Evolutionary conservation across 805 yeast species (phyloP).

Genomic region (Nakazawaea pomicola): DNA sequence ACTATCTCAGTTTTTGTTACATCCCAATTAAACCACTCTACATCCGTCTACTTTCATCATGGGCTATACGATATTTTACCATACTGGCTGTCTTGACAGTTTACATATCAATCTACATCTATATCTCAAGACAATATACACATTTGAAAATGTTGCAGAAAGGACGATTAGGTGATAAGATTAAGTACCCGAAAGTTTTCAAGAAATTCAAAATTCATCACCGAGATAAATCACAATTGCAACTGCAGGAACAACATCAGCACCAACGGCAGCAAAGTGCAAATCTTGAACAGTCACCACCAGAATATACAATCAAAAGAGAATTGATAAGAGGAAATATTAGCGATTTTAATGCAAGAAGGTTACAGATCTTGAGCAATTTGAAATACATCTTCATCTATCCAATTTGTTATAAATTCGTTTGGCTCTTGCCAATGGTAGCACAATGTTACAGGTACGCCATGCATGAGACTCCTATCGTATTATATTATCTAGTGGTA

Average conservation of each 20-base stretch:
- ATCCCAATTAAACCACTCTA: slow-evolving; percentile 67
- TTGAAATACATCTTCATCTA: slow-evolving; percentile 76
- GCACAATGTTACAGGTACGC: slow-evolving; percentile 54
- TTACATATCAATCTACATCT: slow-evolving; percentile 66
- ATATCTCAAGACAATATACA: slow-evolving; percentile 35
- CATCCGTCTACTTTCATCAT: slow-evolving; percentile 66
- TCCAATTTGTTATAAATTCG: slow-evolving; percentile 71
- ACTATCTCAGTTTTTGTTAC: slow-evolving; percentile 72
- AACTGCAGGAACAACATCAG: no score
- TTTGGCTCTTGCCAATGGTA: slow-evolving; percentile 80
- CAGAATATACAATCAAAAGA: slow-evolving; percentile 44
- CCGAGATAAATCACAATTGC: no score
- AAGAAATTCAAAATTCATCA: no score
- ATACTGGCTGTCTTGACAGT: slow-evolving; percentile 55
- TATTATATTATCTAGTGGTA: slow-evolving; percentile 63
- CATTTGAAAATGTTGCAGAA: not conserved
- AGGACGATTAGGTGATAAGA: not conserved
- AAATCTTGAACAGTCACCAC: no score
- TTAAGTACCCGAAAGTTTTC: no score
- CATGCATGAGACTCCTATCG: slow-evolving; percentile 49
- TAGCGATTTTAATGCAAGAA: slow-evolving; percentile 54
- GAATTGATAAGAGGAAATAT: slow-evolving; percentile 54
- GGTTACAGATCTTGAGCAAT: slow-evolving; percentile 66
- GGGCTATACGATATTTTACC: slow-evolving; percentile 75
- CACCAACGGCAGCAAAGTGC: no score